A percentile compares a stretch with the other conserved stretches of the same genome.
These are phyloP conservation scores for Leccinum fibrillosum DNA, from an alignment of 768 basidiomycete species.

Conservation along the genomic window DNA sequence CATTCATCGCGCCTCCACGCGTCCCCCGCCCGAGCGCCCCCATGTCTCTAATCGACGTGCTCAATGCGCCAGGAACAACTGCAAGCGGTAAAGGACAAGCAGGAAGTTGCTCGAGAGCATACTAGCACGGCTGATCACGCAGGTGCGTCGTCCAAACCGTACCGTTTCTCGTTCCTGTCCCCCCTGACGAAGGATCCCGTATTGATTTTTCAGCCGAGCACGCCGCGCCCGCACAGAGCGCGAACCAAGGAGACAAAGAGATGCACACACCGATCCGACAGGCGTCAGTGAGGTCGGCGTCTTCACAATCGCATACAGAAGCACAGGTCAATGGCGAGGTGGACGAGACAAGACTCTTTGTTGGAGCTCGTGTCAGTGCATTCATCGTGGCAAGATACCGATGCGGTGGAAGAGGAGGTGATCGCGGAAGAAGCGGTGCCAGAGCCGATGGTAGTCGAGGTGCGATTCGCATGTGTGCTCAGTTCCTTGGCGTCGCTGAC, in stretches of 20 bases:
- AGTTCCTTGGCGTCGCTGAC: constrained; percentile 1
- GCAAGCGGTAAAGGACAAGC: not conserved
- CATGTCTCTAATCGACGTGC: constrained; percentile 18
- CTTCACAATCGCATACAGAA: not conserved
- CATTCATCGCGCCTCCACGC: constrained; percentile 23
- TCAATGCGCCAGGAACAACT: constrained; percentile 18
- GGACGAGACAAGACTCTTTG: constrained; percentile 18
- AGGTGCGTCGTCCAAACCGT: not conserved
- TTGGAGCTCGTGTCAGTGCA: constrained; percentile 27
- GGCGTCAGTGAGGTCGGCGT: not conserved
- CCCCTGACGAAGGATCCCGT: not conserved
- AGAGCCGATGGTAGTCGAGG: constrained; percentile 6
- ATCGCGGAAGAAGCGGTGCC: not conserved
- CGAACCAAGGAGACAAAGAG: not conserved
- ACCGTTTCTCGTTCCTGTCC: not conserved
- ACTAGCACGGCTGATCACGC: not conserved
- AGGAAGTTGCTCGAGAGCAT: not conserved
- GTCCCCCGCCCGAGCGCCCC: constrained; percentile 10
- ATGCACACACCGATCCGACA: not conserved
- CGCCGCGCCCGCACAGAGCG: not conserved
- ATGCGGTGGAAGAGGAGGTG: not conserved
- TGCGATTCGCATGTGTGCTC: not conserved
- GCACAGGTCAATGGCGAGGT: not conserved
- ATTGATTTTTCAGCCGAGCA: constrained; percentile 1
- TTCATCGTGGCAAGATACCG: constrained; percentile 4